Evolutionary conservation across 169 alveolate species (phyloP), one percentile per base, ranked within the genome.

Genomic region (Plasmodium berghei): DNA sequence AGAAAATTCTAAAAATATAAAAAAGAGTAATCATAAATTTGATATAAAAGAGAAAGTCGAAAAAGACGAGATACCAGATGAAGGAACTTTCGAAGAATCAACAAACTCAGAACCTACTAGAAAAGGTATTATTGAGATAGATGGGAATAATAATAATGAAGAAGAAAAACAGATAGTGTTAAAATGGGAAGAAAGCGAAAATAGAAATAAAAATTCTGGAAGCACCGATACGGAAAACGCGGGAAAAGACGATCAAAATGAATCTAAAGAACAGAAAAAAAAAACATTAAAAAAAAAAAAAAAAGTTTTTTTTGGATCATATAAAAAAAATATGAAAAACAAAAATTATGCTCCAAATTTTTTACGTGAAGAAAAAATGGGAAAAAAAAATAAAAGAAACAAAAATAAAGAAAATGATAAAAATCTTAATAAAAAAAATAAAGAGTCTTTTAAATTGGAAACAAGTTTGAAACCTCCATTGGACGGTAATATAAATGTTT

Each of bases 261-360:
- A 58, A 58, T 9, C 20, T n/a, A 70, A 70, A 49, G 34, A 20
- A 1, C 48, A 49, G 45, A 12, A 18, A n/a, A 49, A 9, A 20
- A 70, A 22, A 9, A 70, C 26, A 70, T 48, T 48, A 70, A 70
- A 70, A 48, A 75, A 77, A 28, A 77, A 77, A 42, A 77, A 77
- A 69, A 75, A 70, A 64, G 75, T 64, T 48, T 66, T 63, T 69
- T 64, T 18, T 55, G 89, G 89, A 24, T 63, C 89, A 34, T 77
- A 77, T 45, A 77, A 77, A 54, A 77, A 77, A 69, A 77, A 77
- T 45, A 28, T 77, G 6, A 77, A 77, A 52, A 77, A 77, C 24
- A 77, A 75, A 42, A 77, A 75, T 42, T 77, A 77, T 52, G 54
- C 49, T 56, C 52, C 89, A 26, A 77, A 77, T 66, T 28, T 63